Evolutionary conservation across 2,329 filamentous ascomycete genomes (phyloP).

Genomic region (Verruconis gallopava): DNA sequence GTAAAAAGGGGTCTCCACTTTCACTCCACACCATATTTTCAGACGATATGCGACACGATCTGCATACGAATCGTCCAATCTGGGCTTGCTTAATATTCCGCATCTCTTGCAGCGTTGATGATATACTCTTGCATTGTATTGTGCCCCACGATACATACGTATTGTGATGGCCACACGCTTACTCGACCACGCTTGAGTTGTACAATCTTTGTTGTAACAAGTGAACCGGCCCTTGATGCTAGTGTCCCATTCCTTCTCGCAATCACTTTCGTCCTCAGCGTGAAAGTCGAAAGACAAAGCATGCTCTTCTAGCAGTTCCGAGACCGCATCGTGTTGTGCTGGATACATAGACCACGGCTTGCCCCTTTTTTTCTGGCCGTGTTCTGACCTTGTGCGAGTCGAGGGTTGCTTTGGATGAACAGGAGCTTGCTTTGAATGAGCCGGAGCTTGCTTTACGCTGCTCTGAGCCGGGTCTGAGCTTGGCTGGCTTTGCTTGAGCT

Average conservation of each 20-base stretch:
- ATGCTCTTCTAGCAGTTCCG: slow-evolving; percentile 18
- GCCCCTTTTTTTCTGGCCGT: too few relatives aligned
- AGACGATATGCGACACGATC: slow-evolving; percentile 31
- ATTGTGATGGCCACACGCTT: slow-evolving; percentile 31
- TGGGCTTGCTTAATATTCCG: slow-evolving; percentile 22
- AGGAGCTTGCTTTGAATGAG: too few relatives aligned
- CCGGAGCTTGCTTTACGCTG: too few relatives aligned
- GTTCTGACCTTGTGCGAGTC: too few relatives aligned
- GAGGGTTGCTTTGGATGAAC: too few relatives aligned
- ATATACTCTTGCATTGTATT: slow-evolving; percentile 35
- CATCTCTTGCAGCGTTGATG: slow-evolving; percentile 30
- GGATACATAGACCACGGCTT: slow-evolving; percentile 26
- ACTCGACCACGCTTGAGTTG: slow-evolving; percentile 26
- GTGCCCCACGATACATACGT: slow-evolving; percentile 23
- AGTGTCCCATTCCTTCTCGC: slow-evolving; percentile 23
- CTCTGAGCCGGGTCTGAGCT: too few relatives aligned
- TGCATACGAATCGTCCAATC: slow-evolving; percentile 27
- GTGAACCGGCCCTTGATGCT: slow-evolving; percentile 31
- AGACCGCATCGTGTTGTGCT: slow-evolving; percentile 21
- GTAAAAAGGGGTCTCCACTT: slow-evolving; percentile 14
- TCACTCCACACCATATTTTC: slow-evolving; percentile 28
- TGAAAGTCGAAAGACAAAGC: slow-evolving; percentile 23
- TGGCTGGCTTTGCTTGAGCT: too few relatives aligned
- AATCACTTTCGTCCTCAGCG: slow-evolving; percentile 17
- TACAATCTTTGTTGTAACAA: slow-evolving; percentile 24